phyloP scores from a whole-genome alignment of 257 asterid species.

The Nicotiana paniculata region DNA sequence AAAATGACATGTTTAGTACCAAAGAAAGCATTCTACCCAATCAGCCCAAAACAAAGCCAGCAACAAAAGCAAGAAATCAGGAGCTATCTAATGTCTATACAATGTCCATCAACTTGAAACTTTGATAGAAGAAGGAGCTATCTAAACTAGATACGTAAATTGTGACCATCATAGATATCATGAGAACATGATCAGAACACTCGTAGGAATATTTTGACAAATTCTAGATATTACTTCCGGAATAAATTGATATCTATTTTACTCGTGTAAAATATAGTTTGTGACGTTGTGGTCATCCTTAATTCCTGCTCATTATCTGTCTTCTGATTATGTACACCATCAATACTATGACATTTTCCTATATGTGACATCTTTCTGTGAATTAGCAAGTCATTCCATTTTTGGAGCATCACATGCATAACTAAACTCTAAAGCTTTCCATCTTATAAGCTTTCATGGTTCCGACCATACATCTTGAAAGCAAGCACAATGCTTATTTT shows the following conservation, averaged over 20 bases:
- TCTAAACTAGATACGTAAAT: background rate
- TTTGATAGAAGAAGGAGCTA: background rate
- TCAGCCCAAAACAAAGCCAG: background rate
- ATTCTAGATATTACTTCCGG: background rate
- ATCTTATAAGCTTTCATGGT: background rate
- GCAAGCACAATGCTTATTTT: background rate
- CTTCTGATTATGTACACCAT: background rate
- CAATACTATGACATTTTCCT: background rate
- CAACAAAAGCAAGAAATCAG: too few relatives aligned
- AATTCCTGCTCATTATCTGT: background rate
- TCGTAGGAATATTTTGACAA: background rate
- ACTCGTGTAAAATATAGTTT: background rate
- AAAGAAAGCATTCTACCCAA: background rate
- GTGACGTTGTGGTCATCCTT: background rate
- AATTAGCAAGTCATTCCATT: background rate
- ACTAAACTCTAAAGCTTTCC: background rate
- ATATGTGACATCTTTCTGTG: background rate
- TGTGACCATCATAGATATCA: background rate
- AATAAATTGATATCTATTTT: background rate
- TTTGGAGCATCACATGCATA: background rate
- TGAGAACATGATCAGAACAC: background rate
- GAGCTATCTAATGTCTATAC: background rate
- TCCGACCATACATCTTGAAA: background rate
- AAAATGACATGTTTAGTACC: background rate
- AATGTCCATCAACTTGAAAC: background rate